Conservation (phyloP, 1,139 yeast genomes). For the Saccharomyces hybrid region DNA sequence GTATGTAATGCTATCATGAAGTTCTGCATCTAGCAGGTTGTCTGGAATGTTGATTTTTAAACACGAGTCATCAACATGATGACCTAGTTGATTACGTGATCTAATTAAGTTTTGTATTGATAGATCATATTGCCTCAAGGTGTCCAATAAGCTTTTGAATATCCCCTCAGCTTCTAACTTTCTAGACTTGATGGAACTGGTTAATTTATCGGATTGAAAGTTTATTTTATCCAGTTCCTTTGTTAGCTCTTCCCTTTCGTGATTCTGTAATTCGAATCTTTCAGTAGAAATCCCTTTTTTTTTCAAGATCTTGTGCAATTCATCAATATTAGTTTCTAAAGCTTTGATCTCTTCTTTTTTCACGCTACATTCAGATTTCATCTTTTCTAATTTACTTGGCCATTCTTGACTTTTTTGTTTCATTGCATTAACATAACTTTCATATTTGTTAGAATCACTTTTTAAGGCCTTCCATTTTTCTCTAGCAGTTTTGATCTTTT, state of each 20-base stretch:
- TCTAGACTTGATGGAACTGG: conserved; percentile 38
- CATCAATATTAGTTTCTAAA: conserved; percentile 40
- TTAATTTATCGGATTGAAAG: conserved; percentile 36
- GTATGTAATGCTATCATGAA: conserved; percentile 1
- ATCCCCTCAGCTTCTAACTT: conserved; percentile 43
- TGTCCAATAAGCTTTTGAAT: conserved; percentile 44
- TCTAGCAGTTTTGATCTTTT: conserved; percentile 40
- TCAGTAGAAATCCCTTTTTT: conserved; percentile 52
- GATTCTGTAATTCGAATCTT: conserved; percentile 55
- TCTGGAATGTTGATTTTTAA: conserved; percentile 1
- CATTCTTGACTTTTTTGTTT: conserved; percentile 58
- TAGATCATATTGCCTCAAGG: conserved; percentile 42
- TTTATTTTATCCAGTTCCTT: conserved; percentile 46
- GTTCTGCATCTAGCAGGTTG: not conserved
- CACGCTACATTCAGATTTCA: conserved; percentile 45
- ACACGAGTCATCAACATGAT: conserved; percentile 20
- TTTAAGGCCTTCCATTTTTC: conserved; percentile 59
- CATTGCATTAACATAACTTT: conserved; percentile 62
- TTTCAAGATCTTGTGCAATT: conserved; percentile 42
- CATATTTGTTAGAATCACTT: conserved; percentile 63
- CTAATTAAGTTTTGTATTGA: conserved; percentile 34
- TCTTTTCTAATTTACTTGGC: conserved; percentile 49
- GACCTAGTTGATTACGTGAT: conserved; percentile 33
- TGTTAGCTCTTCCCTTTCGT: conserved; percentile 45
- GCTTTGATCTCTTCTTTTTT: conserved; percentile 41